A percentile compares a stretch with the other conserved stretches of the same genome.
Conservation (phyloP, 139 green algal genomes). For the Coelastrella sp. region DNA sequence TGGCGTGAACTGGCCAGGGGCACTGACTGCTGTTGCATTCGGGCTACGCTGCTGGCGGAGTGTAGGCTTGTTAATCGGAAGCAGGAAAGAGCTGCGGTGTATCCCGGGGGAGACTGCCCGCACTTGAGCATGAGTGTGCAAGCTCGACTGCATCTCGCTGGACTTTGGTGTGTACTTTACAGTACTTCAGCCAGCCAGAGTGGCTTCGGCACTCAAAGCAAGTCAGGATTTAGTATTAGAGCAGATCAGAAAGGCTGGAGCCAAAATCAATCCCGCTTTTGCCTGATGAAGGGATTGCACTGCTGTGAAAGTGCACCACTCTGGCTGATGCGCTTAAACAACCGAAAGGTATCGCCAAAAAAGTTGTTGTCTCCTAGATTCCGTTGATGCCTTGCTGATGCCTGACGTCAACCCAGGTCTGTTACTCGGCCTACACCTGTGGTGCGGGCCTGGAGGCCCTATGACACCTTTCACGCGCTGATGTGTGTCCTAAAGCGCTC, state of each 20-base stretch:
- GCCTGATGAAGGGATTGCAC: background rate
- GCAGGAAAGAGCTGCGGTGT: background rate
- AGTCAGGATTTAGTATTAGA: background rate
- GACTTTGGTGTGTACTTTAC: background rate
- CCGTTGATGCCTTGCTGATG: background rate
- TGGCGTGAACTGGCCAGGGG: slow-evolving; percentile 36
- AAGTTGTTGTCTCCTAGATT: background rate
- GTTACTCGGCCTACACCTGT: background rate
- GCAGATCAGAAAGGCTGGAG: background rate
- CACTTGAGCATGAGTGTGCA: background rate
- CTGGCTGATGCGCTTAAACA: background rate
- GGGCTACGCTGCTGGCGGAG: background rate
- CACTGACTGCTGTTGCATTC: slow-evolving; percentile 12
- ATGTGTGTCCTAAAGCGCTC: background rate
- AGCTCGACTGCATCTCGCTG: background rate
- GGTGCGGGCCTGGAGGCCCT: background rate
- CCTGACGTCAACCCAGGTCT: background rate
- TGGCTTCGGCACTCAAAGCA: background rate
- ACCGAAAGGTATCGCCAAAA: background rate
- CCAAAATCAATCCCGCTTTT: background rate
- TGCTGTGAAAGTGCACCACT: background rate
- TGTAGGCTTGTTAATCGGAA: background rate
- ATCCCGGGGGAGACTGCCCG: background rate
- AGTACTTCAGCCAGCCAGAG: background rate
- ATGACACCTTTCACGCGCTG: background rate